A percentile compares a stretch with the other conserved stretches of the same genome.
Conservation (phyloP, 176 grass and related monocot genomes). For the Panicum miliaceum region DNA sequence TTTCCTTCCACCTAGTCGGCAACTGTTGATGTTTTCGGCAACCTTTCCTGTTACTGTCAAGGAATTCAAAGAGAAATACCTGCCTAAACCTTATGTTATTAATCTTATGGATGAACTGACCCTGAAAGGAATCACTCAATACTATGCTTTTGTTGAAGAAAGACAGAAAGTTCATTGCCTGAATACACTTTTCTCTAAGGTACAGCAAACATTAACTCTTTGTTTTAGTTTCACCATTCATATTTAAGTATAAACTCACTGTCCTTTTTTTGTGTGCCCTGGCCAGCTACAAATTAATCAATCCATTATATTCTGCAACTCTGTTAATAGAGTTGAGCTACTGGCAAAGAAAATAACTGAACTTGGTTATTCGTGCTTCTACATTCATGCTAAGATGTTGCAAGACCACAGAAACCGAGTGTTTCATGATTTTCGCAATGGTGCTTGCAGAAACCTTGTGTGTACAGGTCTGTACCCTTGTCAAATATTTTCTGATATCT, state of each 20-base stretch:
- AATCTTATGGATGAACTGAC: conserved; percentile 82
- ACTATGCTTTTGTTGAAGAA: conserved; percentile 80
- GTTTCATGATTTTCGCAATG: conserved; percentile 97
- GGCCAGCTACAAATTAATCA: conserved; percentile 91
- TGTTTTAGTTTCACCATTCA: conserved; percentile 11
- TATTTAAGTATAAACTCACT: conserved; percentile 32
- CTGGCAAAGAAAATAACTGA: conserved; percentile 95
- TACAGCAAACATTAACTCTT: conserved; percentile 13
- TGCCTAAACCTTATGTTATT: conserved; percentile 72
- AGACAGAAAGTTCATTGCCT: conserved; percentile 72
- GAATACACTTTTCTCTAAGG: conserved; percentile 68
- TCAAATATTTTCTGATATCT: conserved; percentile 1
- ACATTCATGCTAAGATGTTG: conserved; percentile 97
- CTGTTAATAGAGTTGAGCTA: conserved; percentile 90
- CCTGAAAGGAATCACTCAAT: conserved; percentile 68
- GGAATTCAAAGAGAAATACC: conserved; percentile 72
- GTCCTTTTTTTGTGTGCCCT: conserved; percentile 18
- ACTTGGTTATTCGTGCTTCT: conserved; percentile 93
- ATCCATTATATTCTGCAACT: conserved; percentile 97
- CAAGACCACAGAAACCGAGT: conserved; percentile 93
- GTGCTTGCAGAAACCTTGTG: conserved; percentile 94
- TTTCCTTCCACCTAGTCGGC: conserved; percentile 66
- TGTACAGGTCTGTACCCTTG: conserved; percentile 70
- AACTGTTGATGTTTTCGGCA: conserved; percentile 81
- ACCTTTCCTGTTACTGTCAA: conserved; percentile 76